phyloP scores from a whole-genome alignment of 352 stramenopile species.

The Globisporangium splendens region DNA sequence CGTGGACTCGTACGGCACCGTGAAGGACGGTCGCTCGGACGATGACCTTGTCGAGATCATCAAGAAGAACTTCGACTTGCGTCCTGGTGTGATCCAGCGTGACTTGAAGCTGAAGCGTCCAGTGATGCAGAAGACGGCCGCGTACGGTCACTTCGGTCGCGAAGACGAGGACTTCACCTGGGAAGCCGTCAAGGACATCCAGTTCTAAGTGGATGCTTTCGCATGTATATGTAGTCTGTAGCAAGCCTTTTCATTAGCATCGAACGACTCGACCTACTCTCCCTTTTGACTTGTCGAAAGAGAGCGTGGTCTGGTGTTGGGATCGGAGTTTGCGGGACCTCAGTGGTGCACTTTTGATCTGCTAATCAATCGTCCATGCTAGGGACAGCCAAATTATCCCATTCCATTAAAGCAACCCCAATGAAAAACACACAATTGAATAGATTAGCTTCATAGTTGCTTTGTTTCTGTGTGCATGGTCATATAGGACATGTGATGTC shows the following conservation, averaged over 20 bases:
- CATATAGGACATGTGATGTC: too few species aligned
- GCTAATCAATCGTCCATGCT: conserved; percentile 41
- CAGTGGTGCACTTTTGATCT: conserved; percentile 39
- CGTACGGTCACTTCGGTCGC: conserved; percentile 99
- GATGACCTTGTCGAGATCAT: conserved; percentile 96
- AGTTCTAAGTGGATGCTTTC: conserved; percentile 39
- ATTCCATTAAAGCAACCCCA: conserved; percentile 26
- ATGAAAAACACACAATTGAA: conserved; percentile 24
- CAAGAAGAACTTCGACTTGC: conserved; percentile 99
- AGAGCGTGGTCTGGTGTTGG: conserved; percentile 26
- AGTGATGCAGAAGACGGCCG: conserved; percentile 98
- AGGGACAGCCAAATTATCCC: conserved; percentile 11
- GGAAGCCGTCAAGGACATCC: conserved; percentile 95
- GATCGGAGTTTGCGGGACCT: conserved; percentile 12
- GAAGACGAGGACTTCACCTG: conserved; percentile 98
- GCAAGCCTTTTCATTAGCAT: conserved; percentile 36
- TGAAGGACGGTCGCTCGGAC: conserved; percentile 94
- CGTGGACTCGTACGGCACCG: conserved; percentile 98
- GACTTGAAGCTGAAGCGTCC: conserved; percentile 97
- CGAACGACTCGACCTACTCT: conserved; percentile 22
- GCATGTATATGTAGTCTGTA: conserved; percentile 28
- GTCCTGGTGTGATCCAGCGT: conserved; percentile 97
- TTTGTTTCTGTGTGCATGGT: neutral
- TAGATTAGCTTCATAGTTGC: conserved; percentile 24
- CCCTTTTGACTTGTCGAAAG: conserved; percentile 18